Conservation (phyloP, 257 asterid genomes). For the Forsythia viridissima region DNA sequence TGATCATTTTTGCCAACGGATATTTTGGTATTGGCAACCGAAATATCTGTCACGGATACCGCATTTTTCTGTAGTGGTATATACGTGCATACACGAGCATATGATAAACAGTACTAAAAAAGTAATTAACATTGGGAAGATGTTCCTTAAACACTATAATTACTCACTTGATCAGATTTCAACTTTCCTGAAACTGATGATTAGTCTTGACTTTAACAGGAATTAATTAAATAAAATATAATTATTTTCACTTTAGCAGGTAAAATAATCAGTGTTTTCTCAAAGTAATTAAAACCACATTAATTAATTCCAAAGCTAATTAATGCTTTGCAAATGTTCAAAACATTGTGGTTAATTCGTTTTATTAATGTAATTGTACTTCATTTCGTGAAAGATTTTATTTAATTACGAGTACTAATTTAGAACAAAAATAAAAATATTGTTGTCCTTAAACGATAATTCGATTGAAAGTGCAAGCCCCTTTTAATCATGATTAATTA, state of each 20-base stretch:
- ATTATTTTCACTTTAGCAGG: background rate
- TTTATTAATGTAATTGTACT: too few relatives aligned
- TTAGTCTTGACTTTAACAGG: slow-evolving; percentile 1
- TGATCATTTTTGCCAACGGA: background rate
- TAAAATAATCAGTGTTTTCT: background rate
- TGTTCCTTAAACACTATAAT: background rate
- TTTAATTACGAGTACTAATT: background rate
- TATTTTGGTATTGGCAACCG: background rate
- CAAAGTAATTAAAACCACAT: too few relatives aligned
- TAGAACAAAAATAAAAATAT: background rate
- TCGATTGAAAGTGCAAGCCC: background rate
- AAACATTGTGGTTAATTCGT: too few relatives aligned
- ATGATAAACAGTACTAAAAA: too few relatives aligned
- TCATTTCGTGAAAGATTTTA: background rate
- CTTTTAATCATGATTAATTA: background rate
- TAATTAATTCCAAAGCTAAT: too few relatives aligned
- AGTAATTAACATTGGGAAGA: too few relatives aligned
- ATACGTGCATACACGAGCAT: too few relatives aligned
- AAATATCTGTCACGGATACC: background rate
- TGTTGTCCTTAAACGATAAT: background rate
- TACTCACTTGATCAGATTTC: background rate
- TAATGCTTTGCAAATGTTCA: too few relatives aligned
- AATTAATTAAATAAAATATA: background rate
- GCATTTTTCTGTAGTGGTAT: too few relatives aligned
- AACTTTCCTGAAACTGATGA: slow-evolving; percentile 6